Evolutionary conservation across 2,329 filamentous ascomycete species (phyloP), one percentile per base, ranked within the genome.

Genomic region (Fusarium miscanthi): DNA sequence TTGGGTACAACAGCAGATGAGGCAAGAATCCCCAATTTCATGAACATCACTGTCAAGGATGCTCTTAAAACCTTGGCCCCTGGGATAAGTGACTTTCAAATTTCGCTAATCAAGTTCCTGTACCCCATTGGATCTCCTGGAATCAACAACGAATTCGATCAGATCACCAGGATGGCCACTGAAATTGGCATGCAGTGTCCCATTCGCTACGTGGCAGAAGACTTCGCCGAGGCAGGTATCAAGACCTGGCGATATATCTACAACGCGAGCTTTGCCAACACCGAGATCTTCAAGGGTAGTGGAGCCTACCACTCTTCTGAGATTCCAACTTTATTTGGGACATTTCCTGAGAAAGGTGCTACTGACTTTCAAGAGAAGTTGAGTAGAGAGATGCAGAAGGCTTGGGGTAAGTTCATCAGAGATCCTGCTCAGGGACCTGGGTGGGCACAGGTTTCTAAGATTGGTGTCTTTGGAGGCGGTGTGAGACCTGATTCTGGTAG

Each of bases 301-400:
- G 84, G 84, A 16, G 84, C 85, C 2, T 87, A 86, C 63, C 86
- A 88, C 65, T 84, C 82, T 0, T 78, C 81, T 5, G 85, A 87
- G 46, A 66, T 86, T 38, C 74, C 77, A n/a, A 82, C 85, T 74
- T 71, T 86, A 5, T 86, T 86, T 58, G 84, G 84, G 4, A 82
- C 77, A 1, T 81, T 79, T 8, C 63, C 59, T 0, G 4, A 57
- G 6, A 27, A 70, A 19, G 71, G 59, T 2, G 59, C 73, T 4
- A 80, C 78, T 0, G 25, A 62, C 1, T 77, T 76, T 13, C 71
- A 80, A 41, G 19, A 27, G 0, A 49, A 65, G 19, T 45, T 77
- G 9, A 76, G 74, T 38, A 48, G 52, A 4, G 66, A 49, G 35
- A 78, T 80, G 70, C 78, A 79, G 35, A 76, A 74, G 46, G 66